These are phyloP conservation scores for Pholiota conissans DNA, from an alignment of 768 basidiomycete species.

Conservation along the genomic window DNA sequence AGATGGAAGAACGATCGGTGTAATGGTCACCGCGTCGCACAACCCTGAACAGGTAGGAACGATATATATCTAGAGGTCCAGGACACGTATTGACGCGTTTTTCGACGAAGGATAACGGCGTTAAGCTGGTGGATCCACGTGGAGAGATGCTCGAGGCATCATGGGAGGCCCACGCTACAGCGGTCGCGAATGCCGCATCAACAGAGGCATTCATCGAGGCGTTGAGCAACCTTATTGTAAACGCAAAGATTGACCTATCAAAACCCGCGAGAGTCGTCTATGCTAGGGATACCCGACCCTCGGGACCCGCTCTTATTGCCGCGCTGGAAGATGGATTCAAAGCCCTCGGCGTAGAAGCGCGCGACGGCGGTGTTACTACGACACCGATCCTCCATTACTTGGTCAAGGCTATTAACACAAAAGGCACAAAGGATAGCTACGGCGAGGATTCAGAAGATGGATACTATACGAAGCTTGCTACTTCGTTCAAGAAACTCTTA, in stretches of 20 bases:
- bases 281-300: constrained; percentile 91
- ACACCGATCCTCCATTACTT: constrained; percentile 97
- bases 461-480: constrained; percentile 80
- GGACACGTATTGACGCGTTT: constrained; percentile 13
- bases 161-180: constrained; percentile 90
- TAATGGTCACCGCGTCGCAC: constrained; percentile 99
- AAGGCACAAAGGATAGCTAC: constrained; percentile 73
- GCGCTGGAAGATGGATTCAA: constrained; percentile 83
- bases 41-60: constrained; percentile 87
- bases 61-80: not conserved
- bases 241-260: constrained; percentile 72
- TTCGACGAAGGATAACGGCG: constrained; percentile 85
- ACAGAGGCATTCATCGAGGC: constrained; percentile 71
- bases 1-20: constrained; percentile 90
- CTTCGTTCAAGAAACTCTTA: constrained; percentile 83
- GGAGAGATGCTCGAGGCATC: constrained; percentile 96
- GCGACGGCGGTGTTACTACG: constrained; percentile 83
- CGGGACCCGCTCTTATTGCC: constrained; percentile 71
- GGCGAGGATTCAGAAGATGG: constrained; percentile 81
- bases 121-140: constrained; percentile 95
- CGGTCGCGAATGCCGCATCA: constrained; percentile 78
- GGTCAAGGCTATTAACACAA: constrained; percentile 86
- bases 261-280: constrained; percentile 85
- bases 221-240: constrained; percentile 61
- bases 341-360: constrained; percentile 65